These are phyloP conservation scores for Suillus fuscotomentosus DNA, from an alignment of 768 basidiomycete genomes.

Conservation along the genomic window DNA sequence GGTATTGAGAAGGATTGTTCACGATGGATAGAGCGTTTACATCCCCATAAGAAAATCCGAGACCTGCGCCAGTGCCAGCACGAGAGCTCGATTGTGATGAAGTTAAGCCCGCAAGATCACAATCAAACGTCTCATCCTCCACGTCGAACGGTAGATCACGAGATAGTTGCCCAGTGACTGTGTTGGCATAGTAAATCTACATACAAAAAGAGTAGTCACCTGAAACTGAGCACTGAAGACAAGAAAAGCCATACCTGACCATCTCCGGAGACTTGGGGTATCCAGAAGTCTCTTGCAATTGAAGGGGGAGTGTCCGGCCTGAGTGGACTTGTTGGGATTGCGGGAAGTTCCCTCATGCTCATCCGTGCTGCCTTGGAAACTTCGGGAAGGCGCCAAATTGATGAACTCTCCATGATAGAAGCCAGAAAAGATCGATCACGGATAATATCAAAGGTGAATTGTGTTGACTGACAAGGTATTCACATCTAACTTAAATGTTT, in stretches of 20 bases:
- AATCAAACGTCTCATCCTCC: slow-evolving; percentile 55
- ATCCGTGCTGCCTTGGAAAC: slow-evolving; percentile 7
- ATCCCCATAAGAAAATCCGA: slow-evolving; percentile 35
- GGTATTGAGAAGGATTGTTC: not conserved
- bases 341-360: slow-evolving; percentile 30
- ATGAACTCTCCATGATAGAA: slow-evolving; percentile 20
- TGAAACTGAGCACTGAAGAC: not conserved
- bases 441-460: not conserved
- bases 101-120: slow-evolving; percentile 53
- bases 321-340: slow-evolving; percentile 18
- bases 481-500: not conserved
- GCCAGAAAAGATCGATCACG: slow-evolving; percentile 1
- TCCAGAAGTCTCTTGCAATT: slow-evolving; percentile 73
- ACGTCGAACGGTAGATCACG: slow-evolving; percentile 76
- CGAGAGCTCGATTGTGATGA: slow-evolving; percentile 50
- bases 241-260: slow-evolving; percentile 62
- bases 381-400: slow-evolving; percentile 8
- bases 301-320: slow-evolving; percentile 23
- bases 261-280: slow-evolving; percentile 76
- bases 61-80: slow-evolving; percentile 46
- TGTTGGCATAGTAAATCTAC: slow-evolving; percentile 94
- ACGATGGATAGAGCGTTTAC: slow-evolving; percentile 10
- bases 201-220: not conserved
- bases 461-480: not conserved
- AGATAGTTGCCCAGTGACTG: slow-evolving; percentile 74